Conservation (phyloP, 306 rosid genomes). For the Acacia acuminata region DNA sequence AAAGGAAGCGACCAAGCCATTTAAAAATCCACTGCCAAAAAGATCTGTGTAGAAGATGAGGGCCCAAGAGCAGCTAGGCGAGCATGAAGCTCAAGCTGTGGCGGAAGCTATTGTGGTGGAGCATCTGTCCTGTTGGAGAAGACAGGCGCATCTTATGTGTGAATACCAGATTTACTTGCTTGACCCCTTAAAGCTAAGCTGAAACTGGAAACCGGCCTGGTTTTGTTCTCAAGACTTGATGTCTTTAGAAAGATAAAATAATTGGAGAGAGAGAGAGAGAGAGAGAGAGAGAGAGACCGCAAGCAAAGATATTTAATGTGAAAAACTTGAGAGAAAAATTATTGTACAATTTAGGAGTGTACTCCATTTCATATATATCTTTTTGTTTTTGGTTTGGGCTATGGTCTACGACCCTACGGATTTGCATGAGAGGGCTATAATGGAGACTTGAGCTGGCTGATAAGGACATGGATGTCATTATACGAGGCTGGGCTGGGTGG, state of each 20-base stretch:
- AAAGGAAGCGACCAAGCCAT: constrained; percentile 70
- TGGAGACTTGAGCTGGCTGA: constrained; percentile 31
- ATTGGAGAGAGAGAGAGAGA: constrained; percentile 59
- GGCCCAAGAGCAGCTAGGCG: constrained; percentile 2
- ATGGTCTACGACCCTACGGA: constrained; percentile 23
- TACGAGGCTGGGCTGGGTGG: neutral
- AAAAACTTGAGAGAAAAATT: neutral
- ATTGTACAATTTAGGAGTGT: neutral
- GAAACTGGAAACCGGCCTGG: constrained; percentile 61
- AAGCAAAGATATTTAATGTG: neutral
- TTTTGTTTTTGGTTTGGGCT: constrained; percentile 14
- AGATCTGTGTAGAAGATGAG: constrained; percentile 61
- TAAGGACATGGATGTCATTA: constrained; percentile 45
- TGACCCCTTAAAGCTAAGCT: constrained; percentile 46
- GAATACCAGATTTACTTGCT: constrained; percentile 37
- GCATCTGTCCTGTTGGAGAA: constrained; percentile 38
- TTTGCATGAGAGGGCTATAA: constrained; percentile 28
- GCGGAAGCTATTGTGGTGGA: constrained; percentile 14
- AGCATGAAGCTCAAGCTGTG: constrained; percentile 14
- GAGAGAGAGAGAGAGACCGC: constrained; percentile 22
- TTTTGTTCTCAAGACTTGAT: constrained; percentile 50
- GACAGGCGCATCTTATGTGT: constrained; percentile 47
- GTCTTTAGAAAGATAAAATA: constrained; percentile 60
- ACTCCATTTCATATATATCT: neutral
- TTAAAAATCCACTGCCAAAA: constrained; percentile 47